Evolutionary conservation across 2,329 filamentous ascomycete species (phyloP).

Genomic region (Calonectria ilicicola): DNA sequence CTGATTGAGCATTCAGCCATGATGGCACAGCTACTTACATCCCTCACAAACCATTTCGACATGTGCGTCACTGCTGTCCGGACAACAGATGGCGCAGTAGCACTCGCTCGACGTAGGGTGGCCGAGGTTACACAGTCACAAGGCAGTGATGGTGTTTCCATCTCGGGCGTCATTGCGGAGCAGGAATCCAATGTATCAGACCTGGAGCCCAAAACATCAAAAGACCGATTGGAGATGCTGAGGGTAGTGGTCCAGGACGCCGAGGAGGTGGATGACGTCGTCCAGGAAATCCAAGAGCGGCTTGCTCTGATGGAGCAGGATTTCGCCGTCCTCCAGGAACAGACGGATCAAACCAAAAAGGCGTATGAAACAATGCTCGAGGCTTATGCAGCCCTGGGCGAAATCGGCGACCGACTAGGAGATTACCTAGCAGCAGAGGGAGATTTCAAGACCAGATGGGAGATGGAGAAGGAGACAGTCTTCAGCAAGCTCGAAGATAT

Average conservation of each 20-base stretch:
- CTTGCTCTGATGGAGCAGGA: slow-evolving; percentile 82
- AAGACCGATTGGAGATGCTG: slow-evolving; percentile 86
- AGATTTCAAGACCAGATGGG: slow-evolving; percentile 77
- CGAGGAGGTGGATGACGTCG: slow-evolving; percentile 73
- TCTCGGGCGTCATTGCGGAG: slow-evolving; percentile 74
- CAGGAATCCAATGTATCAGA: slow-evolving; percentile 63
- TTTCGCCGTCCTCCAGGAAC: slow-evolving; percentile 71
- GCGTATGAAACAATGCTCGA: slow-evolving; percentile 69
- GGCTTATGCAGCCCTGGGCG: slow-evolving; percentile 75
- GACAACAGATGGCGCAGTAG: slow-evolving; percentile 85
- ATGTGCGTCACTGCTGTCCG: slow-evolving; percentile 92
- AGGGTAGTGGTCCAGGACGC: slow-evolving; percentile 81
- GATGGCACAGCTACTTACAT: slow-evolving; percentile 85
- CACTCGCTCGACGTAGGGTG: slow-evolving; percentile 74
- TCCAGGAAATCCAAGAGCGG: slow-evolving; percentile 78
- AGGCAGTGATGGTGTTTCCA: slow-evolving; percentile 64
- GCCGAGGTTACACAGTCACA: slow-evolving; percentile 70
- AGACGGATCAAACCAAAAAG: slow-evolving; percentile 64
- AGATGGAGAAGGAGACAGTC: slow-evolving; percentile 78
- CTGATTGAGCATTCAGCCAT: slow-evolving; percentile 82
- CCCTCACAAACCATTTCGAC: slow-evolving; percentile 89
- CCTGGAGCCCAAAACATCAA: slow-evolving; percentile 77
- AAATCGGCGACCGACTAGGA: slow-evolving; percentile 74
- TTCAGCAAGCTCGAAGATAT: slow-evolving; percentile 79
- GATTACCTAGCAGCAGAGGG: slow-evolving; percentile 73